phyloP scores from a whole-genome alignment of 192 early-diverging fungal species.

The Coemansia guatemalensis region DNA sequence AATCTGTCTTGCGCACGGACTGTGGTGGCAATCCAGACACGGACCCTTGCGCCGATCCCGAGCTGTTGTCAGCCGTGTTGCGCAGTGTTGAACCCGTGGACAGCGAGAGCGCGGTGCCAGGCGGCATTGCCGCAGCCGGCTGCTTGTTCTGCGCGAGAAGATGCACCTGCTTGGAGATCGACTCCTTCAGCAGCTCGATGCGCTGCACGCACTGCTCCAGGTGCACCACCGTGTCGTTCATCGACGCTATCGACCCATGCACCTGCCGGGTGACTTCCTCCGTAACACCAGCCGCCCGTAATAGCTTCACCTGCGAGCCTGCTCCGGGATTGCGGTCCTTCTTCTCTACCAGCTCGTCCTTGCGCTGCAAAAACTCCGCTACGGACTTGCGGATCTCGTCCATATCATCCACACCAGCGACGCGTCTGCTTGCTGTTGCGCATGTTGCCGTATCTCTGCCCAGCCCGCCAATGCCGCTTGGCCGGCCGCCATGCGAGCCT shows the following conservation, averaged over 20 bases:
- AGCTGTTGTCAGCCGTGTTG: conserved; percentile 13
- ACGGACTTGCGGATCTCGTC: conserved; percentile 6
- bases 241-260: conserved; percentile 7
- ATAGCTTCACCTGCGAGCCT: no score
- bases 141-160: conserved; percentile 2
- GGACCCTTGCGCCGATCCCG: conserved; percentile 11
- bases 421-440: no score
- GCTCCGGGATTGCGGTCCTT: not conserved
- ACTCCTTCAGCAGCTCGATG: conserved; percentile 25
- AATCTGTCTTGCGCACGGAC: not conserved
- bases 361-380: not conserved
- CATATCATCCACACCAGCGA: not conserved
- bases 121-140: not conserved
- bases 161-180: conserved; percentile 18
- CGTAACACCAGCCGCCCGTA: no score
- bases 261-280: conserved; percentile 5
- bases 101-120: not conserved
- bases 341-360: not conserved
- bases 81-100: not conserved
- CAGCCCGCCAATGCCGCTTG: not conserved
- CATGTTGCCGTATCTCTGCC: not conserved
- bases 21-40: not conserved
- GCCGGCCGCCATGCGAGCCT: not conserved
- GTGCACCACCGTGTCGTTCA: conserved; percentile 21
- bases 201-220: conserved; percentile 23